Conservation (phyloP, 192 early-diverging fungal genomes). For the Backusella westeae region DNA sequence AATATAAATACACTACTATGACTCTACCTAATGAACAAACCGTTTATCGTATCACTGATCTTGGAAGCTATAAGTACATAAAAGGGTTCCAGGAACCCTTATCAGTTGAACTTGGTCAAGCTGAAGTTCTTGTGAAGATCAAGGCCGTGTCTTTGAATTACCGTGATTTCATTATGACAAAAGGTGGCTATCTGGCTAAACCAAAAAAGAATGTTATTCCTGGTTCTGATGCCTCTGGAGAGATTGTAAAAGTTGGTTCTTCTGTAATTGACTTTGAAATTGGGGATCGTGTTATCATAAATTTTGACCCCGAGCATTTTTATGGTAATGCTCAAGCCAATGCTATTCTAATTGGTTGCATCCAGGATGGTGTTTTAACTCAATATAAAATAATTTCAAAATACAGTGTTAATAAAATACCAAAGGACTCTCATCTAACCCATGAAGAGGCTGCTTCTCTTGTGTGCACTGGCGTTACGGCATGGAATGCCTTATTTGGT, state of each 20-base stretch:
- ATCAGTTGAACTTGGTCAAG: background rate
- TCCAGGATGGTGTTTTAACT: conserved; percentile 4
- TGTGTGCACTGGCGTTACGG: conserved; percentile 21
- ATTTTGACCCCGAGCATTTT: conserved; percentile 10
- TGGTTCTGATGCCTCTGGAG: conserved; percentile 18
- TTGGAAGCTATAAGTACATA: background rate
- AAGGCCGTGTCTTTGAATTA: background rate
- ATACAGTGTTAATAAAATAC: conserved; percentile 8
- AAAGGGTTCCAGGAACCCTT: background rate
- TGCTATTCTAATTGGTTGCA: background rate
- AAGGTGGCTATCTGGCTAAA: background rate
- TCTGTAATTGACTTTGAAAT: background rate
- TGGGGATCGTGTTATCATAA: conserved; percentile 7
- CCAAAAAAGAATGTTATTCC: conserved; percentile 8
- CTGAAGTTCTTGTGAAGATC: conserved; percentile 5
- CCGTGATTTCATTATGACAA: background rate
- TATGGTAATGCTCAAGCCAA: background rate
- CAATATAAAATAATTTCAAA: background rate
- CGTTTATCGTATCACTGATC: background rate
- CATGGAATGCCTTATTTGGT: conserved; percentile 20
- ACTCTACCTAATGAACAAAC: background rate
- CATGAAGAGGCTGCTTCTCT: conserved; percentile 10
- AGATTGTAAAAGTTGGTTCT: conserved; percentile 9
- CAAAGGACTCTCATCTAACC: background rate
- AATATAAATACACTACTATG: background rate